Conservation (phyloP, 345 rosid genomes). For the Erysimum cheiranthoides region DNA sequence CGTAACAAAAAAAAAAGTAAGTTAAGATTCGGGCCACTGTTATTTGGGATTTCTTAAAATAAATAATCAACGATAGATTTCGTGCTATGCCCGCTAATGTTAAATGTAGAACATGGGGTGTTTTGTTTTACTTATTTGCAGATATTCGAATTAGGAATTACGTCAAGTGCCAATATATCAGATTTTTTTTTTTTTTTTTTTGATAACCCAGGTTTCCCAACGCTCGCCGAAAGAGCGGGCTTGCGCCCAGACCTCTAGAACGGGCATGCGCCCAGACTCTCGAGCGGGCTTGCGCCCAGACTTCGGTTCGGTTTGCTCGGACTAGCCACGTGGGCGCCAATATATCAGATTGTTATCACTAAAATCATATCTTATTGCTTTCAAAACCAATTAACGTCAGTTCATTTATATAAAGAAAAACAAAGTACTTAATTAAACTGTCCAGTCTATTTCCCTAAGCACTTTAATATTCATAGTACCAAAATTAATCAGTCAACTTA, state of each 20-base stretch:
- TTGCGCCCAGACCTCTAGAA: no score
- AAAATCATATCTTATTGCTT: slow-evolving; percentile 29
- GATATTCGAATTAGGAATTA: slow-evolving; percentile 34
- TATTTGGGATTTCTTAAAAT: slow-evolving; percentile 16
- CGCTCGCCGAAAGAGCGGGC: no score
- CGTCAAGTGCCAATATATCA: slow-evolving; percentile 32
- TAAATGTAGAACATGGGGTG: slow-evolving; percentile 44
- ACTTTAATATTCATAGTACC: neutral
- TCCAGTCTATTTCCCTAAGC: neutral
- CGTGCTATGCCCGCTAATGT: slow-evolving; percentile 41
- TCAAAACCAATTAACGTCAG: slow-evolving; percentile 34
- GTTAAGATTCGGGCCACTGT: slow-evolving; percentile 17
- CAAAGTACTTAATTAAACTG: neutral
- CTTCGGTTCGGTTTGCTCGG: no score
- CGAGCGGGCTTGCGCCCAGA: no score
- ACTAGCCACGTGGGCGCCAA: no score
- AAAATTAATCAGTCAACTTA: neutral
- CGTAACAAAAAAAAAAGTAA: neutral
- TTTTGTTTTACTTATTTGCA: slow-evolving; percentile 17
- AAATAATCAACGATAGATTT: slow-evolving; percentile 28
- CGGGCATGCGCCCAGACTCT: no score
- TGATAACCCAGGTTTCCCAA: no score
- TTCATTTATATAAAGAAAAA: neutral
- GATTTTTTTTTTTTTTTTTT: no score
- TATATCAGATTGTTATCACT: neutral